These are phyloP conservation scores for Rhodamnia argentea DNA, from an alignment of 345 rosid species.

Conservation along the genomic window DNA sequence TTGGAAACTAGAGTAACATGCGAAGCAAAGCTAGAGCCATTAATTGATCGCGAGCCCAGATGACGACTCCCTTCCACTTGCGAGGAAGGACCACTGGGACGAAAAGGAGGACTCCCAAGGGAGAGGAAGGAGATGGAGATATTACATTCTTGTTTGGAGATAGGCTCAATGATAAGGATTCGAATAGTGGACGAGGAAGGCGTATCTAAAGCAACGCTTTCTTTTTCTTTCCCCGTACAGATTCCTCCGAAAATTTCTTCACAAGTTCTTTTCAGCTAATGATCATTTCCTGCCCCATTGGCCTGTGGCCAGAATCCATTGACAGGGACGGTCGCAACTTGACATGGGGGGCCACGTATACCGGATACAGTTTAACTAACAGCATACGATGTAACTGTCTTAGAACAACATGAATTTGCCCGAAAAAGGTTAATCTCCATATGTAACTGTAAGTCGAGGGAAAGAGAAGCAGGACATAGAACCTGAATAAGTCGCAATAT, in stretches of 20 bases:
- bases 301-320: slow-evolving; percentile 23
- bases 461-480: neutral
- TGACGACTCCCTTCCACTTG: slow-evolving; percentile 26
- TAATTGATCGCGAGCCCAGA: neutral
- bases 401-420: neutral
- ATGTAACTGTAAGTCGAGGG: neutral
- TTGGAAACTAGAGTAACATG: neutral
- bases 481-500: neutral
- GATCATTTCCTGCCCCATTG: slow-evolving; percentile 30
- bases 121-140: neutral
- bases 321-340: slow-evolving; percentile 29
- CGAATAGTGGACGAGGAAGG: slow-evolving; percentile 10
- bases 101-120: slow-evolving; percentile 3
- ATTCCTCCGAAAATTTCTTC: slow-evolving; percentile 29
- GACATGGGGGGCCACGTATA: slow-evolving; percentile 2
- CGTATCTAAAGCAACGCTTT: slow-evolving; percentile 13
- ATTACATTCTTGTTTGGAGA: neutral
- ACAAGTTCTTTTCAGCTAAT: slow-evolving; percentile 42
- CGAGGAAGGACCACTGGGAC: slow-evolving; percentile 27
- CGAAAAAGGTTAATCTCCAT: neutral
- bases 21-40: neutral
- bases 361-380: neutral
- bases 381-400: neutral
- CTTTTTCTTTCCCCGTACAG: slow-evolving; percentile 3
- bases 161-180: slow-evolving; percentile 25